Percentiles rank a stretch among this genome's conserved stretches.
These are phyloP conservation scores for Thermochaetoides dissita DNA, from an alignment of 2,329 filamentous ascomycete species.

Conservation along the genomic window DNA sequence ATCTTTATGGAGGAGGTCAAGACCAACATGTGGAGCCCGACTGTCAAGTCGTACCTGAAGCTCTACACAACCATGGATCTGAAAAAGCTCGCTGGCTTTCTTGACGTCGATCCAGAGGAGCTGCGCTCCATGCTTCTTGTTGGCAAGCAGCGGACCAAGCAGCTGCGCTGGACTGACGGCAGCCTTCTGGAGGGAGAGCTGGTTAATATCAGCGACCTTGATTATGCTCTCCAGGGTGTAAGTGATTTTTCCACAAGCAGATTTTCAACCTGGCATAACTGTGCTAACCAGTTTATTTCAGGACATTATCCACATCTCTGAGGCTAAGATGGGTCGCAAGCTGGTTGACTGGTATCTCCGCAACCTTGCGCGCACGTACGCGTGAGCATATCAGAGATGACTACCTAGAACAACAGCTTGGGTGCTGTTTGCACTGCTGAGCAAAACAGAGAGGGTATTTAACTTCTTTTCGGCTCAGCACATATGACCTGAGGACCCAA, in stretches of 20 bases:
- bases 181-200: constrained; percentile 83
- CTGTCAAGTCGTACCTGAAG: constrained; percentile 95
- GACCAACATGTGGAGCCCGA: constrained; percentile 96
- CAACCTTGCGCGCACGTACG: constrained; percentile 92
- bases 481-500: no score
- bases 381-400: constrained; percentile 22
- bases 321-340: constrained; percentile 94
- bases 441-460: no score
- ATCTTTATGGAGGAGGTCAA: constrained; percentile 99
- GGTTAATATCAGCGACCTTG: constrained; percentile 85
- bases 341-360: constrained; percentile 98
- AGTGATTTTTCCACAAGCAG: constrained; percentile 27
- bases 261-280: background rate
- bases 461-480: no score
- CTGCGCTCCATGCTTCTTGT: constrained; percentile 86
- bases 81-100: constrained; percentile 92
- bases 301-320: constrained; percentile 97
- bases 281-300: constrained; percentile 23
- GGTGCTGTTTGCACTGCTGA: background rate
- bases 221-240: constrained; percentile 92
- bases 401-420: background rate
- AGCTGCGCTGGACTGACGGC: constrained; percentile 85
- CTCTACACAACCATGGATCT: constrained; percentile 99
- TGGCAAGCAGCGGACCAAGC: constrained; percentile 96
- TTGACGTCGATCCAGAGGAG: constrained; percentile 94